phyloP scores from a whole-genome alignment of 108 stramenopile genomes.

The Parietichytrium sp. region DNA sequence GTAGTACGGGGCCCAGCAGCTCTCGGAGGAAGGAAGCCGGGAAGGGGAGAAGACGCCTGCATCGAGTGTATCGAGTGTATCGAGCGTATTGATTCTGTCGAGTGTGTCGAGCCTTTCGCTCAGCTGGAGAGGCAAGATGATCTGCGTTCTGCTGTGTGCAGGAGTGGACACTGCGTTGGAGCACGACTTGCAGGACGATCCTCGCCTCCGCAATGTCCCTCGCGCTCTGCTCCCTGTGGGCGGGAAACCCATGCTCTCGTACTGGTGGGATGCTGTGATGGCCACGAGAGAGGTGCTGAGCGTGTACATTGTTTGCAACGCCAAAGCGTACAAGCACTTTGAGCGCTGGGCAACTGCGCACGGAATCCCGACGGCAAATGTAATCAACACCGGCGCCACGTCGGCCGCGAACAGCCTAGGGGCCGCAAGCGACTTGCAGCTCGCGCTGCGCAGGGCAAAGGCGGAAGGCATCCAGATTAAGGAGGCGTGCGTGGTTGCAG shows the following conservation, averaged over 20 bases:
- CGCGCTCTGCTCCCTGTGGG: constrained; percentile 13
- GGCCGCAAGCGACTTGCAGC: constrained; percentile 7
- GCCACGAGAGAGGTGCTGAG: neutral
- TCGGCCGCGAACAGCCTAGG: neutral
- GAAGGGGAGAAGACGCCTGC: no score
- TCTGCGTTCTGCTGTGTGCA: neutral
- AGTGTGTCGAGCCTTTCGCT: no score
- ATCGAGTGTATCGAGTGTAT: no score
- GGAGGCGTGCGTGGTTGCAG: neutral
- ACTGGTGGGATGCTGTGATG: constrained; percentile 35
- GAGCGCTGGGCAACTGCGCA: constrained; percentile 42
- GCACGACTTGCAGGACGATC: neutral
- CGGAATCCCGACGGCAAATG: neutral
- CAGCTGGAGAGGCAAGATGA: constrained; percentile 20
- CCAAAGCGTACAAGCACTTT: constrained; percentile 9
- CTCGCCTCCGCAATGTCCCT: neutral
- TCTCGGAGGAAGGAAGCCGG: no score
- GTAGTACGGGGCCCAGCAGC: no score
- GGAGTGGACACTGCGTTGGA: neutral
- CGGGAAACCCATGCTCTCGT: constrained; percentile 3
- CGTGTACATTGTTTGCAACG: constrained; percentile 39
- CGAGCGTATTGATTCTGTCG: no score
- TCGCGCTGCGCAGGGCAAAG: neutral
- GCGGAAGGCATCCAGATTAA: neutral
- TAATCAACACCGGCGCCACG: constrained; percentile 40